These are phyloP conservation scores for Boletellus emodensis DNA, from an alignment of 768 basidiomycete genomes.

Conservation along the genomic window DNA sequence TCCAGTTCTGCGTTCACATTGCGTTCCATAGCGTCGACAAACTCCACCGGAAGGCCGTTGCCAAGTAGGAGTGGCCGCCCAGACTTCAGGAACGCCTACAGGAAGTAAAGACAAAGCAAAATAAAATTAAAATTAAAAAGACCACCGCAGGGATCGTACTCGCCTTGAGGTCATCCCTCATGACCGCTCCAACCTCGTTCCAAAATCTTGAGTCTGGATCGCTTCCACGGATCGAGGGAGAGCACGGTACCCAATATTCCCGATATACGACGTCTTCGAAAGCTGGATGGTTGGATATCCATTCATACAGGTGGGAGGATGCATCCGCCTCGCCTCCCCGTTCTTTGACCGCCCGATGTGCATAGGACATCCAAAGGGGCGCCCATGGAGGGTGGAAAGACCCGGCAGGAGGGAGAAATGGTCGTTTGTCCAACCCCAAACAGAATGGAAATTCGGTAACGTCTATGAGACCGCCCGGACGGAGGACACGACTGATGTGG, in stretches of 20 bases:
- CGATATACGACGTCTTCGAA: constrained; percentile 58
- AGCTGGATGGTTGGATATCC: constrained; percentile 49
- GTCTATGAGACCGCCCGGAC: constrained; percentile 66
- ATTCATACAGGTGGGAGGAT: constrained; percentile 49
- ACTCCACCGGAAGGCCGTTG: constrained; percentile 50
- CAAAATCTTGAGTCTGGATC: constrained; percentile 29
- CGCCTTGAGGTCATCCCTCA: constrained; percentile 62
- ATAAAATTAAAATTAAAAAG: not conserved
- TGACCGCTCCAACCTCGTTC: constrained; percentile 39
- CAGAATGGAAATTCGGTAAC: constrained; percentile 67
- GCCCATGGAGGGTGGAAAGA: constrained; percentile 52
- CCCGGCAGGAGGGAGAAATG: constrained; percentile 41
- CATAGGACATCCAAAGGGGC: constrained; percentile 57
- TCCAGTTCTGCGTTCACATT: constrained; percentile 51
- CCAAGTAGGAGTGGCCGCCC: constrained; percentile 67
- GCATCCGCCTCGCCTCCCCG: constrained; percentile 65
- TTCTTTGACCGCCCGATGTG: constrained; percentile 47
- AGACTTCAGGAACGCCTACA: constrained; percentile 60
- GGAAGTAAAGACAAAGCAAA: not conserved
- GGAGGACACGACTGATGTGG: constrained; percentile 61
- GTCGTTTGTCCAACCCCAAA: constrained; percentile 45
- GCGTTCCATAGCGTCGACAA: constrained; percentile 51
- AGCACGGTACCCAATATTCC: constrained; percentile 62
- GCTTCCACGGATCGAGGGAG: constrained; percentile 41
- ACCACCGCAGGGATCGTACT: constrained; percentile 3